phyloP scores from a whole-genome alignment of 1,139 yeast genomes.

The Hyphopichia wangnamkhiaoensis region DNA sequence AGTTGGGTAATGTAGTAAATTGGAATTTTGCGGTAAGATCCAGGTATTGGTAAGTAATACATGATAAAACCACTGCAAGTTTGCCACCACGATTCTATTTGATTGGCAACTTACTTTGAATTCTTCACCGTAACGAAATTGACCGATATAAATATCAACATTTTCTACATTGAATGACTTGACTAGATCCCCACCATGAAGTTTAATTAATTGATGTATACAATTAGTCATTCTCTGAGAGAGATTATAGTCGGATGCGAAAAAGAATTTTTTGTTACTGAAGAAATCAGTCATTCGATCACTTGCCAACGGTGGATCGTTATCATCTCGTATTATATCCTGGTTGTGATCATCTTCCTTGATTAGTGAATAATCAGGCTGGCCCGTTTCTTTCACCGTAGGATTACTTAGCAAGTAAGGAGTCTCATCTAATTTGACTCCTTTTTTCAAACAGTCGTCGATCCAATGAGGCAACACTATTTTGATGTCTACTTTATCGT shows the following conservation, averaged over 20 bases:
- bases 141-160: slow-evolving; percentile 67
- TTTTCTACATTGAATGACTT: slow-evolving; percentile 18
- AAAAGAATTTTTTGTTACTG: slow-evolving; percentile 26
- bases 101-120: slow-evolving; percentile 28
- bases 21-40: slow-evolving; percentile 54
- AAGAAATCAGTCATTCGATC: slow-evolving; percentile 15
- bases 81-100: slow-evolving; percentile 53
- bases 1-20: slow-evolving; percentile 72
- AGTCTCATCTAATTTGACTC: slow-evolving; percentile 51
- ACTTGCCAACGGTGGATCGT: not conserved
- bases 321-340: not conserved
- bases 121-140: slow-evolving; percentile 58
- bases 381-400: slow-evolving; percentile 6
- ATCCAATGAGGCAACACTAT: slow-evolving; percentile 79
- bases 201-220: slow-evolving; percentile 26
- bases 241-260: slow-evolving; percentile 35
- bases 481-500: slow-evolving; percentile 44
- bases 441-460: slow-evolving; percentile 62
- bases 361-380: slow-evolving; percentile 1
- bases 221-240: slow-evolving; percentile 31
- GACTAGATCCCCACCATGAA: slow-evolving; percentile 33
- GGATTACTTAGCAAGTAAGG: slow-evolving; percentile 50
- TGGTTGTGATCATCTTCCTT: not conserved
- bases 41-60: slow-evolving; percentile 59
- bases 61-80: slow-evolving; percentile 72